Evolutionary conservation across 2,329 filamentous ascomycete genomes (phyloP).

Genomic region (Ophiocordyceps camponoti-floridani): DNA sequence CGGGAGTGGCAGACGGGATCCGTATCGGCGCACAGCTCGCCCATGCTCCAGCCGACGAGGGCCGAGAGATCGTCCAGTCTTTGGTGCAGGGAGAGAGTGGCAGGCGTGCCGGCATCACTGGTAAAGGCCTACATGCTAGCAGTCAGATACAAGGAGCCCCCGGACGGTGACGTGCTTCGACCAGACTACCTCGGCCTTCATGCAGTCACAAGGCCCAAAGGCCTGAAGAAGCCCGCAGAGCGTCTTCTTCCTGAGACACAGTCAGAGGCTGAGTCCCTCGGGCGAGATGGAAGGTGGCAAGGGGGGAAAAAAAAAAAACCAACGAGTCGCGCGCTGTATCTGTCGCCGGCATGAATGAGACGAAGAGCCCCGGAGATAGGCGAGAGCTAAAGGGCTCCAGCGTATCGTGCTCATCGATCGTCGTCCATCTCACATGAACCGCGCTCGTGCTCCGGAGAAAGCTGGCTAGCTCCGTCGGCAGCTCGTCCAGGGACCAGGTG

Average conservation of each 20-base stretch:
- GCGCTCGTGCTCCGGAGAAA: slow-evolving; percentile 46
- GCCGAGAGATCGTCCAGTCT: slow-evolving; percentile 36
- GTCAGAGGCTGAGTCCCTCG: background rate
- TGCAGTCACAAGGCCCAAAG: slow-evolving; percentile 42
- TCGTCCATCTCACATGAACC: slow-evolving; percentile 67
- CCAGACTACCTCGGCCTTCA: slow-evolving; percentile 8
- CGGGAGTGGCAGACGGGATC: slow-evolving; percentile 31
- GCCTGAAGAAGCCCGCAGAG: slow-evolving; percentile 42
- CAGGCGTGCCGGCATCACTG: slow-evolving; percentile 8
- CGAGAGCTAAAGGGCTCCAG: slow-evolving; percentile 58
- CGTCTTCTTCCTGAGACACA: slow-evolving; percentile 16
- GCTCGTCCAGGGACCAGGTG: slow-evolving; percentile 55
- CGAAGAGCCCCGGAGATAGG: slow-evolving; percentile 63
- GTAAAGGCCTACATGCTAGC: slow-evolving; percentile 38
- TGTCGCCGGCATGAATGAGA: slow-evolving; percentile 47
- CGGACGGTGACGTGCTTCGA: too few species aligned
- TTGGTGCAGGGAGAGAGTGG: slow-evolving; percentile 55
- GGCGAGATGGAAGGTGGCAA: background rate
- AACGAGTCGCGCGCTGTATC: slow-evolving; percentile 6
- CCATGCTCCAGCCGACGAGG: slow-evolving; percentile 34
- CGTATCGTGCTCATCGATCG: slow-evolving; percentile 34
- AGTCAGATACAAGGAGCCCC: too few species aligned
- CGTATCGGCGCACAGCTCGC: slow-evolving; percentile 29
- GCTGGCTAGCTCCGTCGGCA: slow-evolving; percentile 47
- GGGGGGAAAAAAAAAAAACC: background rate